phyloP scores from a whole-genome alignment of 768 basidiomycete genomes.

The Psilocybe tampanensis region DNA sequence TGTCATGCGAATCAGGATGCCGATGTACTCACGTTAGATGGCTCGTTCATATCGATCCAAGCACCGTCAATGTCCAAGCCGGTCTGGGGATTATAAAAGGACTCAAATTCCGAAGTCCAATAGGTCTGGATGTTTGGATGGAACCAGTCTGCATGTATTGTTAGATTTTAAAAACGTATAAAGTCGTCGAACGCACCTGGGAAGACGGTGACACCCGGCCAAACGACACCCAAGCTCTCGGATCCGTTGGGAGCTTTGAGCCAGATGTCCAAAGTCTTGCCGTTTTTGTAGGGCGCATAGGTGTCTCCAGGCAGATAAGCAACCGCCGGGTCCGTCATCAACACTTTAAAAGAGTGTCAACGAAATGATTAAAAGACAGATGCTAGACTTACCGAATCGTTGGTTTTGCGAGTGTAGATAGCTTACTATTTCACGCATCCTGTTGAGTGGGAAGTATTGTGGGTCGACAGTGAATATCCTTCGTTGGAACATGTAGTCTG shows the following conservation, averaged over 20 bases:
- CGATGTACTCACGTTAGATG: conserved; percentile 48
- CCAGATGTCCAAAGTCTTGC: conserved; percentile 55
- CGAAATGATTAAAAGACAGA: neutral
- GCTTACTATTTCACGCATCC: conserved; percentile 67
- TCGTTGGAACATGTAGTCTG: conserved; percentile 73
- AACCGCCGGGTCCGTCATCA: conserved; percentile 78
- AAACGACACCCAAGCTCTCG: conserved; percentile 58
- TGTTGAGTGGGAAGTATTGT: conserved; percentile 61
- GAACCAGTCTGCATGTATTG: conserved; percentile 75
- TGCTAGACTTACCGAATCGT: conserved; percentile 46
- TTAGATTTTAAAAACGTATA: too few species aligned
- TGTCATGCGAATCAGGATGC: neutral
- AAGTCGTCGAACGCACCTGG: too few species aligned
- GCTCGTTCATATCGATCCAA: conserved; percentile 83
- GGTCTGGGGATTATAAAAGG: conserved; percentile 53
- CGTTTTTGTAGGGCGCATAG: conserved; percentile 59
- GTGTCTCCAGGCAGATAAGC: conserved; percentile 47
- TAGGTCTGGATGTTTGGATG: conserved; percentile 53
- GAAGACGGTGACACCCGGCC: conserved; percentile 66
- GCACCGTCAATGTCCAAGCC: conserved; percentile 71
- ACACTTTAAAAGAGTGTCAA: conserved; percentile 37
- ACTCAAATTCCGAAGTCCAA: conserved; percentile 63
- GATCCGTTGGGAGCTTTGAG: conserved; percentile 66
- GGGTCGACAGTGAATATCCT: conserved; percentile 72
- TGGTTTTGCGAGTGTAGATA: conserved; percentile 64